Evolutionary conservation across 768 basidiomycete genomes (phyloP).

Genomic region (Asterophora lycoperdoides): DNA sequence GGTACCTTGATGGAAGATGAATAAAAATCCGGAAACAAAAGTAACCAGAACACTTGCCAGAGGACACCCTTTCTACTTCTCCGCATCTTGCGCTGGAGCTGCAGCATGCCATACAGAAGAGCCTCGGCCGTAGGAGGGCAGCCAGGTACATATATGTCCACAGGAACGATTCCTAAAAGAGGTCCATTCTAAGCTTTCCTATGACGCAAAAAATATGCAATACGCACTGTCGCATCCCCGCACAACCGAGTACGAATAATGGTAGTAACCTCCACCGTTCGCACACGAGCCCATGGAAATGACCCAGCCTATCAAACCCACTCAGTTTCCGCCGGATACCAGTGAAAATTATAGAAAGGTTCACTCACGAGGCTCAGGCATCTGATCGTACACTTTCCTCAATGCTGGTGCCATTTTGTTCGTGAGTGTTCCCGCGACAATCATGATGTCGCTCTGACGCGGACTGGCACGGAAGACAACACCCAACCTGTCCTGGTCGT

Average conservation of each 20-base stretch:
- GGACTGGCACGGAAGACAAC: conserved; percentile 99
- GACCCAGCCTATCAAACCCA: conserved; percentile 71
- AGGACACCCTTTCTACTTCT: conserved; percentile 80
- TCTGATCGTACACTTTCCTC: conserved; percentile 95
- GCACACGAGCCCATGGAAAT: conserved; percentile 99
- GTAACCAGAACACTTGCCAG: conserved; percentile 51
- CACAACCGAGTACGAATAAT: conserved; percentile 98
- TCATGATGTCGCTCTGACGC: conserved; percentile 97
- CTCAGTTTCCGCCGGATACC: conserved; percentile 4
- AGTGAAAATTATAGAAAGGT: neutral
- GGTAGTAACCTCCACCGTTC: conserved; percentile 96
- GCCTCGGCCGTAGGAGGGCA: conserved; percentile 97
- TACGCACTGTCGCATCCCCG: conserved; percentile 91
- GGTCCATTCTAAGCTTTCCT: conserved; percentile 7
- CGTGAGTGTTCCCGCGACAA: conserved; percentile 96
- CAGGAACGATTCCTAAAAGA: conserved; percentile 85
- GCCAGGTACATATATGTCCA: conserved; percentile 97
- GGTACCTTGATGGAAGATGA: conserved; percentile 42
- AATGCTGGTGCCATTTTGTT: conserved; percentile 99
- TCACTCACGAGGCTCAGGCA: conserved; percentile 89
- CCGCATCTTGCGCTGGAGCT: conserved; percentile 95
- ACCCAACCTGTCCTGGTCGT: conserved; percentile 96
- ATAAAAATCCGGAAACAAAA: neutral
- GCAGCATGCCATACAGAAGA: conserved; percentile 92
- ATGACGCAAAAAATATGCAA: conserved; percentile 2